A percentile compares a stretch with the other conserved stretches of the same genome.
Evolutionary conservation across 257 asterid species (phyloP).

Genomic region (Solanum clarkiae): DNA sequence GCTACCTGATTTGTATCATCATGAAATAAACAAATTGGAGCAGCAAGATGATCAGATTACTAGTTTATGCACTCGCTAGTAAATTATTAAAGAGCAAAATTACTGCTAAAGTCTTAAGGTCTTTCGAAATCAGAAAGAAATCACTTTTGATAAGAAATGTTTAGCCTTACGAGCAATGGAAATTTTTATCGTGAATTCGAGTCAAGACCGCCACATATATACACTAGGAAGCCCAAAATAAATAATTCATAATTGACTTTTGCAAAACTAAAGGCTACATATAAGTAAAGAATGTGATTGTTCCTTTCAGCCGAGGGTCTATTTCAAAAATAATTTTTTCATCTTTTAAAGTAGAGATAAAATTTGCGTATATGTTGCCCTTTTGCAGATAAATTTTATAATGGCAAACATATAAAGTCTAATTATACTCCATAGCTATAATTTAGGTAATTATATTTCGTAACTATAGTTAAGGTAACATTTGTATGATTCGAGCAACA

Average conservation of each 20-base stretch:
- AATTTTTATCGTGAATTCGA: background rate
- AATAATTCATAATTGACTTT: background rate
- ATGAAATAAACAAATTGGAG: background rate
- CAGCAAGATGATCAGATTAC: background rate
- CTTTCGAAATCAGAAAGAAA: rapidly evolving
- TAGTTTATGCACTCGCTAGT: background rate
- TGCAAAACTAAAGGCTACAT: background rate
- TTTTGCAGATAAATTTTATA: too few species aligned
- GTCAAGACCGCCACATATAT: background rate
- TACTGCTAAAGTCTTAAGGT: background rate
- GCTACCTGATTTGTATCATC: background rate
- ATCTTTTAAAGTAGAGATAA: too few species aligned
- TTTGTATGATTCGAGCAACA: too few species aligned
- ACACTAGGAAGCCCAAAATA: background rate
- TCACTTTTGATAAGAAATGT: background rate
- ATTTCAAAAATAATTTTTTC: background rate
- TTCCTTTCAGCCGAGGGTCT: background rate
- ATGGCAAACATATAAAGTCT: too few species aligned
- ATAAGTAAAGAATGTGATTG: background rate
- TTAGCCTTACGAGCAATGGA: background rate
- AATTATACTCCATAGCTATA: too few species aligned
- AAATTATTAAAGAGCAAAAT: background rate
- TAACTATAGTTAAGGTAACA: too few species aligned
- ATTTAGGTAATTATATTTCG: too few species aligned
- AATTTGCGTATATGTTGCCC: too few species aligned